Evolutionary conservation across 352 stramenopile species (phyloP), one percentile per base, ranked within the genome.

Genomic region (Pythium chondricola): DNA sequence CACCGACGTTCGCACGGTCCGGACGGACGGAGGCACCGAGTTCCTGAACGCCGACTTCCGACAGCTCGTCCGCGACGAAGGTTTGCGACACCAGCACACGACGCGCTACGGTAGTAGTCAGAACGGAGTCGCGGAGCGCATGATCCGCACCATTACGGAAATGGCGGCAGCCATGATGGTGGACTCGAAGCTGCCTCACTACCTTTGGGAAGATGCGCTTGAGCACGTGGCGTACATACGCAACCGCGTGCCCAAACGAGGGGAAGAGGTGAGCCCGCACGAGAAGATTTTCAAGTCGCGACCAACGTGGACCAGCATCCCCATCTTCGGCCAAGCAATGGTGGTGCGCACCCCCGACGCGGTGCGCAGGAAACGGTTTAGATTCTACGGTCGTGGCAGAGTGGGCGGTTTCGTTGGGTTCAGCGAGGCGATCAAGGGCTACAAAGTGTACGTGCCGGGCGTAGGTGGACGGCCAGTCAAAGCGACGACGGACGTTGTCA

Each of bases 41-140:
- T 56, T 63, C 33, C n/a, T 58, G 2, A 65, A 59, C 33, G 37
- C 40, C 11, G 54, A 50, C 17, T 61, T 63, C 32, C 26, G 56
- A 10, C 25, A 37, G 0, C 22, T 41, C 6, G 22, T 56, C 1
- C 8, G 51, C 17, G 16, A 9, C 0, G 17, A 63, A 27, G 52
- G 61, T 3, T 46, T 69, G 13, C 11, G 26, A 21, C 56, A 69
- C 5, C 35, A 67, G 25, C 21, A 39, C 26, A 62, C 56, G 2
- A 5, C 45, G 1, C 33, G 51, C 14, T 52, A 67, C 36, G 53
- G 26, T 6, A 49, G 44, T 10, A 53, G 17, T 20, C 57, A 70
- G 45, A 63, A 70, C 42, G 51, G 61, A 2, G 52, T 67, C 0
- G 42, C 47, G 1, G 54, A 68, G 20, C 32, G 60, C 4, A 41